Percentiles rank a stretch among this genome's conserved stretches.
These are phyloP conservation scores for Sugiyamaella novakii DNA, from an alignment of 1,139 yeast genomes.

Conservation along the genomic window DNA sequence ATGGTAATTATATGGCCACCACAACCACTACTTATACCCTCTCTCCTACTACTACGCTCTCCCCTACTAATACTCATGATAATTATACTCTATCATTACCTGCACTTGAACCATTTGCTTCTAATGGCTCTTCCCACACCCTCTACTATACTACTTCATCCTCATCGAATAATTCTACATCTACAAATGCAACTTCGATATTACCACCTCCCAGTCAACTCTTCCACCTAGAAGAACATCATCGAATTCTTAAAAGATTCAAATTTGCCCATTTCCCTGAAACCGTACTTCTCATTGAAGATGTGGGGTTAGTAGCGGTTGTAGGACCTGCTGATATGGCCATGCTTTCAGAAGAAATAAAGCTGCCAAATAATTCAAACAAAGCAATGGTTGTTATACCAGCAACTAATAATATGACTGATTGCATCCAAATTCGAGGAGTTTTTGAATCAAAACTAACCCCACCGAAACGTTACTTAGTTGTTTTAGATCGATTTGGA, in stretches of 20 bases:
- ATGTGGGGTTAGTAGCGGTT: slow-evolving; percentile 11
- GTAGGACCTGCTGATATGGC: slow-evolving; percentile 17
- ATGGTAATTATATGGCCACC: too few species aligned
- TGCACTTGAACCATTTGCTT: slow-evolving; percentile 3
- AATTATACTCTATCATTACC: slow-evolving; percentile 1
- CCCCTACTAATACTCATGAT: slow-evolving; percentile 6
- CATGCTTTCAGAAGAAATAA: slow-evolving; percentile 15
- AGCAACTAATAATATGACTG: slow-evolving; percentile 13
- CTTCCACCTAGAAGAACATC: slow-evolving; percentile 16
- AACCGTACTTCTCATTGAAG: slow-evolving; percentile 14
- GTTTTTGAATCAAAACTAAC: slow-evolving; percentile 12
- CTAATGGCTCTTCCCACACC: slow-evolving; percentile 4
- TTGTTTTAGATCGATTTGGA: slow-evolving; percentile 13
- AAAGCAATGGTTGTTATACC: slow-evolving; percentile 13
- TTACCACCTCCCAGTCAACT: slow-evolving; percentile 9
- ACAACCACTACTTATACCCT: neutral
- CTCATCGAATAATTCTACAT: slow-evolving; percentile 7
- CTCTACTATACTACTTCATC: slow-evolving; percentile 13
- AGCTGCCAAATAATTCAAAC: slow-evolving; percentile 3
- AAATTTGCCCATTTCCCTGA: slow-evolving; percentile 17
- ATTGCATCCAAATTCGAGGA: slow-evolving; percentile 13
- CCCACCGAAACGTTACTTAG: slow-evolving; percentile 12
- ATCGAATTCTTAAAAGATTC: slow-evolving; percentile 11
- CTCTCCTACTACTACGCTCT: slow-evolving; percentile 2
- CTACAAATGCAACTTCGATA: slow-evolving; percentile 12